Evolutionary conservation across 495 filamentous ascomycete genomes (phyloP).

Genomic region (Penicillium bovifimosum): DNA sequence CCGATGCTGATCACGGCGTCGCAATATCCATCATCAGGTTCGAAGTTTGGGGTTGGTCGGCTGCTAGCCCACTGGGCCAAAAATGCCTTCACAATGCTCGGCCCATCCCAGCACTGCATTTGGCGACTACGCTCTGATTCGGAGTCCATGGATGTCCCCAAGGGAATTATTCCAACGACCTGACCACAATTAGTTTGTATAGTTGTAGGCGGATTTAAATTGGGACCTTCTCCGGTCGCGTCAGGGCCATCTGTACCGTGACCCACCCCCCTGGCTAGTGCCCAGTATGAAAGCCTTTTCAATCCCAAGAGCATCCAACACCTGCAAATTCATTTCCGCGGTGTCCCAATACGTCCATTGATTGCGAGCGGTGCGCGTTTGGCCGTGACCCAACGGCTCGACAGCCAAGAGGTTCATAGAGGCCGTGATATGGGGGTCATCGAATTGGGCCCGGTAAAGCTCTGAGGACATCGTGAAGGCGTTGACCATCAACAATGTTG

Average conservation of each 20-base stretch:
- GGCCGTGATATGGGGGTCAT: slow-evolving; percentile 17
- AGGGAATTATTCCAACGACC: too few relatives aligned
- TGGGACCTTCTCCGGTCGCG: slow-evolving; percentile 51
- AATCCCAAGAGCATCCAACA: slow-evolving; percentile 49
- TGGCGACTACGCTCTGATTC: too few relatives aligned
- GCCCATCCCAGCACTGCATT: too few relatives aligned
- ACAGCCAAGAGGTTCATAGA: slow-evolving; percentile 45
- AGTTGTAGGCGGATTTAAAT: too few relatives aligned
- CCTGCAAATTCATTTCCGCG: slow-evolving; percentile 45
- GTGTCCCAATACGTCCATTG: slow-evolving; percentile 52
- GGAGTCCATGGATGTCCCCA: too few relatives aligned
- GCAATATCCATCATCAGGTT: too few relatives aligned
- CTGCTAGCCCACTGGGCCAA: too few relatives aligned
- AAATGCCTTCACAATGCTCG: too few relatives aligned
- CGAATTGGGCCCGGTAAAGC: slow-evolving; percentile 27
- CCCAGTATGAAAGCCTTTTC: slow-evolving; percentile 53
- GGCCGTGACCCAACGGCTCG: slow-evolving; percentile 48
- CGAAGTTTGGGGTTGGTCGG: too few relatives aligned
- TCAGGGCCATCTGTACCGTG: slow-evolving; percentile 51
- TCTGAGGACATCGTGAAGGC: slow-evolving; percentile 32
- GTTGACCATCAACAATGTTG: slow-evolving; percentile 36
- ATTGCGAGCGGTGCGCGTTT: slow-evolving; percentile 35
- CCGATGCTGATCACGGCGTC: too few relatives aligned
- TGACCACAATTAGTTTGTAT: too few relatives aligned
- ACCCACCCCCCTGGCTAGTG: slow-evolving; percentile 63